A percentile compares a stretch with the other conserved stretches of the same genome.
phyloP scores from a whole-genome alignment of 768 basidiomycete genomes.

The Crepidotus variabilis region DNA sequence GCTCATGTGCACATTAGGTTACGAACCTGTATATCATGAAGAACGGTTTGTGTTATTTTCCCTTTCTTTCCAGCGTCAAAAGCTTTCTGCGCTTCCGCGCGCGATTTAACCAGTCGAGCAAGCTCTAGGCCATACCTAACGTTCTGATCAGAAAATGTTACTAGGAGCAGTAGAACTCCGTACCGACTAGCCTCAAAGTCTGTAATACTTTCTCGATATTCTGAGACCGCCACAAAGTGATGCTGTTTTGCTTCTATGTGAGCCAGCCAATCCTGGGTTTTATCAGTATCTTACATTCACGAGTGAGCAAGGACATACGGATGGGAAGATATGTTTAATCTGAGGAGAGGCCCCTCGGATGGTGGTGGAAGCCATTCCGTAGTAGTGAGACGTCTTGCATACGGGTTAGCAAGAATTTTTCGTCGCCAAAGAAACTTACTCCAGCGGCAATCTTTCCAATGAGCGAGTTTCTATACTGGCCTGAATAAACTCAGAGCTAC shows the following conservation, averaged over 20 bases:
- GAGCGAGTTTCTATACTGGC: conserved; percentile 74
- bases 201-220: conserved; percentile 84
- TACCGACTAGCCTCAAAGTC: conserved; percentile 78
- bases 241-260: conserved; percentile 79
- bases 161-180: conserved; percentile 12
- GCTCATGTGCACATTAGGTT: neutral
- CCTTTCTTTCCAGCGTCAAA: conserved; percentile 63
- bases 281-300: conserved; percentile 3
- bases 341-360: conserved; percentile 41
- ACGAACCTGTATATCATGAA: conserved; percentile 76
- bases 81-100: conserved; percentile 62
- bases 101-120: conserved; percentile 70
- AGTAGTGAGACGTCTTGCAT: conserved; percentile 58
- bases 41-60: conserved; percentile 56
- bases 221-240: conserved; percentile 89
- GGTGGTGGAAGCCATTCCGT: conserved; percentile 43
- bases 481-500: conserved; percentile 25
- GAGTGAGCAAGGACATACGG: conserved; percentile 34
- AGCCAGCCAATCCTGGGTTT: conserved; percentile 64
- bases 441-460: conserved; percentile 81
- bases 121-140: conserved; percentile 85
- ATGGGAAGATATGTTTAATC: conserved; percentile 47
- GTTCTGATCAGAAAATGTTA: conserved; percentile 4
- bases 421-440: conserved; percentile 30
- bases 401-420: conserved; percentile 4